Evolutionary conservation across 2,329 filamentous ascomycete genomes (phyloP).

Genomic region (Coleophoma eucalyptorum): DNA sequence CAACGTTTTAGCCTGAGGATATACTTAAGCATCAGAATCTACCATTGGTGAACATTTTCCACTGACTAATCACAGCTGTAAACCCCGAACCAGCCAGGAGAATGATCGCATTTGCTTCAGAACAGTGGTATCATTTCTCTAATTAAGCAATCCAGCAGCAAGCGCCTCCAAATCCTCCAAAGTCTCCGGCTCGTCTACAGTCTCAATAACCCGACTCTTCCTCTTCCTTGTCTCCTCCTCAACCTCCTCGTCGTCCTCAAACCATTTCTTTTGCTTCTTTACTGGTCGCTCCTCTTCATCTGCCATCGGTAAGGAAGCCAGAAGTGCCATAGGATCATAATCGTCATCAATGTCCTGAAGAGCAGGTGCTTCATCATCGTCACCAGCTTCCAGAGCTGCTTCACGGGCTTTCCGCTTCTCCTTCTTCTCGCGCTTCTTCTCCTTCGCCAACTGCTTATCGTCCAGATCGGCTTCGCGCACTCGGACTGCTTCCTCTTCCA

Average conservation of each 20-base stretch:
- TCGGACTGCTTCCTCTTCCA: constrained; percentile 69
- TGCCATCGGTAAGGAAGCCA: constrained; percentile 53
- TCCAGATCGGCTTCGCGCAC: constrained; percentile 73
- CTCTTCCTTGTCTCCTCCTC: constrained; percentile 40
- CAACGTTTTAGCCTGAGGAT: too few relatives aligned
- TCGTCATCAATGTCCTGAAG: constrained; percentile 34
- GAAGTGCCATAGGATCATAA: constrained; percentile 52
- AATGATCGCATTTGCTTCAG: too few relatives aligned
- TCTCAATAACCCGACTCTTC: constrained; percentile 53
- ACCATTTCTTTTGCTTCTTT: constrained; percentile 60
- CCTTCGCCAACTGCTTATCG: constrained; percentile 77
- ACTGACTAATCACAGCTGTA: too few relatives aligned
- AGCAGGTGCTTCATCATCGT: constrained; percentile 20
- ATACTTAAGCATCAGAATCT: too few relatives aligned
- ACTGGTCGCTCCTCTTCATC: constrained; percentile 31
- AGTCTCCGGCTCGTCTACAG: constrained; percentile 69
- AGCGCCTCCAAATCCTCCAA: constrained; percentile 75
- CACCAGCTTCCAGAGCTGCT: constrained; percentile 43
- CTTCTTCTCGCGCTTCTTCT: constrained; percentile 74
- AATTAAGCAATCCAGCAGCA: constrained; percentile 66
- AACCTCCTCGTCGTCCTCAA: constrained; percentile 53
- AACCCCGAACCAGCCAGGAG: too few relatives aligned
- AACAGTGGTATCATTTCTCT: too few relatives aligned
- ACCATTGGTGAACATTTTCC: too few relatives aligned
- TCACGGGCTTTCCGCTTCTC: constrained; percentile 70